Conservation (phyloP, 176 grass and related monocot species). For the Carex pumila region DNA sequence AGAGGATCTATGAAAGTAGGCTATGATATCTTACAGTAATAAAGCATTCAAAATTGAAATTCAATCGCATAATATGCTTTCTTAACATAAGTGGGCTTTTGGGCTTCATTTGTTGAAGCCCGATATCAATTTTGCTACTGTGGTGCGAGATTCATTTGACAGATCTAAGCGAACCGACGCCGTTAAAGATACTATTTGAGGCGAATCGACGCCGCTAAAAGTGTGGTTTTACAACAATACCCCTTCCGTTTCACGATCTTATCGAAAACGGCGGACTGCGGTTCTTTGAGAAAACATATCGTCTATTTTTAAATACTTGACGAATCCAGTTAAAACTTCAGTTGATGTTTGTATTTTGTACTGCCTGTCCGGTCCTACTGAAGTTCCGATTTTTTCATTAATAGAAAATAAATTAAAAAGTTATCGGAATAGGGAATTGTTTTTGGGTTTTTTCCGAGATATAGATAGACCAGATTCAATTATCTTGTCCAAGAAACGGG, state of each 20-base stretch:
- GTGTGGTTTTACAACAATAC: neutral
- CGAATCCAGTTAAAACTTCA: neutral
- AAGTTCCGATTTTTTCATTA: too few species aligned
- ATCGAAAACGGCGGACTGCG: neutral
- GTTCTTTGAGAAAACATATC: neutral
- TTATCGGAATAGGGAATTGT: too few species aligned
- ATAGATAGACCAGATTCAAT: too few species aligned
- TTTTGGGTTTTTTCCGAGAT: too few species aligned
- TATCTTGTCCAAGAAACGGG: too few species aligned
- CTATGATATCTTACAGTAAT: too few species aligned
- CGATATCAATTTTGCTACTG: neutral
- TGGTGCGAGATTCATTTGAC: neutral
- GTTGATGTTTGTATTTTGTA: too few species aligned
- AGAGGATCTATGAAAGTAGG: too few species aligned
- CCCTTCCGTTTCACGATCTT: slow-evolving; percentile 5
- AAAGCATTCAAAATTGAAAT: too few species aligned
- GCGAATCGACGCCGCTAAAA: neutral
- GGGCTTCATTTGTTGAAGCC: neutral
- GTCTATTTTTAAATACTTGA: neutral
- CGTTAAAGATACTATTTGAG: neutral
- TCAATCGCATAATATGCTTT: neutral
- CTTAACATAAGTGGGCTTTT: neutral
- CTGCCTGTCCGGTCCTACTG: too few species aligned
- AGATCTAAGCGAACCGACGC: neutral
- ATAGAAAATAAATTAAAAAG: too few species aligned